Conservation (phyloP, 352 stramenopile genomes). For the Discostella stelligera region DNA sequence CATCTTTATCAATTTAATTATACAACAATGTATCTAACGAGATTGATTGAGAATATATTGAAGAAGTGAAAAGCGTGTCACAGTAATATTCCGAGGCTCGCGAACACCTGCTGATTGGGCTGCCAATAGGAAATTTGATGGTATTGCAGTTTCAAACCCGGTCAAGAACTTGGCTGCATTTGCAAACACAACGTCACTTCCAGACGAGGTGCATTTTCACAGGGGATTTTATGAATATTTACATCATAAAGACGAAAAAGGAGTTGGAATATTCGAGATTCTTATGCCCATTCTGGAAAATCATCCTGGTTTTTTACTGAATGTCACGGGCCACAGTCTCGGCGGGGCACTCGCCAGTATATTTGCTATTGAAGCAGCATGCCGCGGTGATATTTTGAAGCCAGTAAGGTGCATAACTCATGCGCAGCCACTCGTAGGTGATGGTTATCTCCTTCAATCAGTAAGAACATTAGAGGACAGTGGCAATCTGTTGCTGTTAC, state of each 20-base stretch:
- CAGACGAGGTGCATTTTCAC: constrained; percentile 9
- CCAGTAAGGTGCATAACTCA: constrained; percentile 15
- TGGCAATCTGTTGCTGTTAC: constrained; percentile 5
- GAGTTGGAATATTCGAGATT: constrained; percentile 4
- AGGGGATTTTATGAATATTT: constrained; percentile 17
- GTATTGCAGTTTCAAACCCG: not conserved
- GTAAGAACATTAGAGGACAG: constrained; percentile 10
- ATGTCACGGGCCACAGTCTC: constrained; percentile 90
- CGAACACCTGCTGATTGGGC: constrained; percentile 16
- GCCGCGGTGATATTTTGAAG: constrained; percentile 27
- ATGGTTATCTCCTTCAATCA: constrained; percentile 1
- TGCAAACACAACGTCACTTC: not conserved
- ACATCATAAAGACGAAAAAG: constrained; percentile 4
- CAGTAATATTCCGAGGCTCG: constrained; percentile 7
- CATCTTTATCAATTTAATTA: too few relatives aligned
- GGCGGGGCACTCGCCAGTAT: constrained; percentile 87
- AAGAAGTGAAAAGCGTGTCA: not conserved
- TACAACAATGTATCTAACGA: too few relatives aligned
- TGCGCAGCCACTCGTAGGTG: constrained; percentile 9
- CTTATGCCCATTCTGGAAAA: constrained; percentile 39
- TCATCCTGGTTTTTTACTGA: constrained; percentile 68
- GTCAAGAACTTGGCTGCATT: constrained; percentile 5
- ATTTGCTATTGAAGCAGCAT: constrained; percentile 44
- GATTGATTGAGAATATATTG: not conserved
- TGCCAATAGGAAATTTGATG: not conserved